Conservation (phyloP, 2,329 filamentous ascomycete species). For the Xylaria multiplex region DNA sequence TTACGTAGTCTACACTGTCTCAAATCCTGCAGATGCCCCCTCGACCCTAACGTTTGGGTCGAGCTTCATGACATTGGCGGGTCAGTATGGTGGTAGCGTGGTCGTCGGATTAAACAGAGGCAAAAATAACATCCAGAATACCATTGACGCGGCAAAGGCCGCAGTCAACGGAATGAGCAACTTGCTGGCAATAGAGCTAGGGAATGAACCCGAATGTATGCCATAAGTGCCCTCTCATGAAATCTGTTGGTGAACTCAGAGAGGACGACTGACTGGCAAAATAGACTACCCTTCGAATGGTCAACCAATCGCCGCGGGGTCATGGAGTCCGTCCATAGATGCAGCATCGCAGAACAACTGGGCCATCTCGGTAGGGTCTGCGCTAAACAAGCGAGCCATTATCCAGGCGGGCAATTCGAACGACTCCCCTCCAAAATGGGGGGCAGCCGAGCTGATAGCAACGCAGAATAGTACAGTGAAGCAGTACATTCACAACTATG, state of each 20-base stretch:
- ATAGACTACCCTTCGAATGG: conserved; percentile 51
- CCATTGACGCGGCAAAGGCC: conserved; percentile 60
- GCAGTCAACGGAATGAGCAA: conserved; percentile 59
- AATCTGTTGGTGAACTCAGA: not conserved
- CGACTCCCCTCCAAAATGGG: conserved; percentile 51
- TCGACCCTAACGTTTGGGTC: conserved; percentile 62
- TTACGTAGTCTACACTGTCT: conserved; percentile 63
- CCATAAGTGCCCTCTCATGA: not conserved
- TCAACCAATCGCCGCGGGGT: conserved; percentile 53
- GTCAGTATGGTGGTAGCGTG: conserved; percentile 59
- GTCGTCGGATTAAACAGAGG: conserved; percentile 65
- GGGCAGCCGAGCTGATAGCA: conserved; percentile 53
- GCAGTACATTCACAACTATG: conserved; percentile 55
- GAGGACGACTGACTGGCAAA: conserved; percentile 17
- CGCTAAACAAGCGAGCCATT: conserved; percentile 49
- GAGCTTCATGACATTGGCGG: conserved; percentile 61
- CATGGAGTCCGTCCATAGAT: conserved; percentile 52
- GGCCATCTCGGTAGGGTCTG: conserved; percentile 51
- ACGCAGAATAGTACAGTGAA: conserved; percentile 51
- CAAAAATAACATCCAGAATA: conserved; percentile 63
- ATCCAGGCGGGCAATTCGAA: conserved; percentile 57
- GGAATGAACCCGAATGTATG: conserved; percentile 65
- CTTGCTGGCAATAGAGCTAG: conserved; percentile 64
- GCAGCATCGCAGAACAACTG: conserved; percentile 54
- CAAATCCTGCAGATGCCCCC: conserved; percentile 59